Evolutionary conservation across 164 flowering plant species (phyloP), one percentile per base, ranked within the genome.

Genomic region (Taxillus chinensis): DNA sequence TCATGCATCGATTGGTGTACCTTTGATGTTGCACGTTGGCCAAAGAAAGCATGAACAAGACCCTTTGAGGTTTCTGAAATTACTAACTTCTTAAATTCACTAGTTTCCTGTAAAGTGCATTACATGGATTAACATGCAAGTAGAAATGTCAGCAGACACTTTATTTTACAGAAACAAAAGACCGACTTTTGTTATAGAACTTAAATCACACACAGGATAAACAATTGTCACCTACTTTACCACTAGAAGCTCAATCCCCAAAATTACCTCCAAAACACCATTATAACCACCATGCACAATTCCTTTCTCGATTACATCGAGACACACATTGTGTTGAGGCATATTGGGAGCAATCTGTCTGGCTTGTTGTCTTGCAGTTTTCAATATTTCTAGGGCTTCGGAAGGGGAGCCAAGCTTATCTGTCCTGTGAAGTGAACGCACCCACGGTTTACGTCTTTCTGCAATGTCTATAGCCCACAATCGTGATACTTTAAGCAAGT

Each of bases 311-410:
- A 91, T 86, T 39, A 76, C 93, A 73, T 91, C 96, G 68, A 95
- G 82, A 73, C 97, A 89, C 45, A 75, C 92, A 46, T 79, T 85
- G 71, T 91, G 90, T 74, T 90, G 99, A 62, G 99, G 97, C 93
- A 89, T 63, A 69, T 95, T 81, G 60, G 78, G 84, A 45, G 93
- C 89, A 71, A 75, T 83, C 62, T 67, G 81, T 68, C 62, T 86
- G 54, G 85, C 95, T 58, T 78, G 87, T 72, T 81, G 75, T 64
- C 90, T 79, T 8, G 97, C 89, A 62, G 51, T 39, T 68, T 79
- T 83, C 56, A 95, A 9, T 39, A 83, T 66, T 39, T 81, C 67
- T 40, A 79, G 90, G 49, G 89, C 92, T 74, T 91, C 99, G 63
- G 96, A 71, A 53, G 89, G 73, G 58, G 97, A 77, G 43, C 92